These are phyloP conservation scores for Fusarium sp. DNA, from an alignment of 2,329 filamentous ascomycete species.

Conservation along the genomic window DNA sequence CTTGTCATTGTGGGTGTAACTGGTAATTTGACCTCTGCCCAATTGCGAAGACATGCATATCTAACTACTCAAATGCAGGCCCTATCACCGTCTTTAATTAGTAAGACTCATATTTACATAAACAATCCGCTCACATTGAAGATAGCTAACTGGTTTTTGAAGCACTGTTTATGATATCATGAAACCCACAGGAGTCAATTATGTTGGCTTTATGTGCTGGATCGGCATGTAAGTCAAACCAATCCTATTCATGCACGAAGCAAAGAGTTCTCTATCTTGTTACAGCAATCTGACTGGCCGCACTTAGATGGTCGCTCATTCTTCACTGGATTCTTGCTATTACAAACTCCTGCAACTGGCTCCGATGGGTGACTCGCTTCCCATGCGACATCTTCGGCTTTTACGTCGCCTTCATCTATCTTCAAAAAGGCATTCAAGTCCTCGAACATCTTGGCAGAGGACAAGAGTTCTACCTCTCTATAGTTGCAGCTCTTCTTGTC, in stretches of 20 bases:
- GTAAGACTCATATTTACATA: slow-evolving; percentile 53
- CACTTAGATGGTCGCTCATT: slow-evolving; percentile 78
- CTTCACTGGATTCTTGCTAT: slow-evolving; percentile 88
- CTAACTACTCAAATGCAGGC: slow-evolving; percentile 56
- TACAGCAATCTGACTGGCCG: slow-evolving; percentile 1
- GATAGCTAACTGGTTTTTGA: slow-evolving; percentile 19
- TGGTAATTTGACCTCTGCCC: slow-evolving; percentile 57
- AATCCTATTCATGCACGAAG: background rate
- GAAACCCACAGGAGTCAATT: slow-evolving; percentile 79
- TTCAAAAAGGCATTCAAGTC: slow-evolving; percentile 91
- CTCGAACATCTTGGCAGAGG: slow-evolving; percentile 78
- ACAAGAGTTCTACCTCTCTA: slow-evolving; percentile 81
- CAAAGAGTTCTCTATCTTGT: too few species aligned
- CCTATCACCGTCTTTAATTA: slow-evolving; percentile 96
- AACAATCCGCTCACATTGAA: background rate
- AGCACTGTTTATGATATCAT: slow-evolving; percentile 92
- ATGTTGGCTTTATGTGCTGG: slow-evolving; percentile 92
- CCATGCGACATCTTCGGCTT: slow-evolving; percentile 95
- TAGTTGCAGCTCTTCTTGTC: slow-evolving; percentile 81
- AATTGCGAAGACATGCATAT: background rate
- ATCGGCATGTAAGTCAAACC: slow-evolving; percentile 77
- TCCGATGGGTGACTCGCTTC: slow-evolving; percentile 92
- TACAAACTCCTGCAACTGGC: slow-evolving; percentile 87
- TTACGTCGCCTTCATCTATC: slow-evolving; percentile 91
- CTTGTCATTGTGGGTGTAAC: slow-evolving; percentile 93